A percentile compares a stretch with the other conserved stretches of the same genome.
Conservation (phyloP, 805 yeast genomes). For the Suhomyces prunicola region DNA sequence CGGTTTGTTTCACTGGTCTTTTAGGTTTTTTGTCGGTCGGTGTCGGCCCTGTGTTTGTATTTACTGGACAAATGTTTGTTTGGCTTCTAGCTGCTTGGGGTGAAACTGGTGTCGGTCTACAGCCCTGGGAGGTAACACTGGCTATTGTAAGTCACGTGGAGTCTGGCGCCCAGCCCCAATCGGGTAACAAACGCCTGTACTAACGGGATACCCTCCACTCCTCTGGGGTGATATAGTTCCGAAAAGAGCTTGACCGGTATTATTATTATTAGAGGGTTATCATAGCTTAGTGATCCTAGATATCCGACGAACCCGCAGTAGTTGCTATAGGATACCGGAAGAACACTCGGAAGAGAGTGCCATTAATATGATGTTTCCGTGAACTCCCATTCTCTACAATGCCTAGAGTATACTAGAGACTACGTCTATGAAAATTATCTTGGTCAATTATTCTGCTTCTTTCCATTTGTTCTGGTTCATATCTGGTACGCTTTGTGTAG, state of each 20-base stretch:
- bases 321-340: neutral
- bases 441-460: neutral
- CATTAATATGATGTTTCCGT: too few relatives aligned
- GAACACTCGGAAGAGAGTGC: too few relatives aligned
- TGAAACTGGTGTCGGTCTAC: neutral
- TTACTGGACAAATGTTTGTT: neutral
- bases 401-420: too few relatives aligned
- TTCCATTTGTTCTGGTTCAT: too few relatives aligned
- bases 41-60: neutral
- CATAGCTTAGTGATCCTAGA: too few relatives aligned
- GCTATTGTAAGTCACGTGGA: neutral
- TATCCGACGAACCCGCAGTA: neutral
- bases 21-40: neutral
- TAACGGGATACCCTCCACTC: neutral
- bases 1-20: neutral
- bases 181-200: neutral
- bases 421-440: too few relatives aligned
- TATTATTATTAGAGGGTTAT: too few relatives aligned
- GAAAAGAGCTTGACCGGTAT: neutral
- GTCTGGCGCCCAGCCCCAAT: neutral
- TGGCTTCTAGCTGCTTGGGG: neutral
- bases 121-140: neutral
- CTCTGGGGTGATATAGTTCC: neutral
- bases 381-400: too few relatives aligned
- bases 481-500: neutral